Percentiles rank a stretch among this genome's conserved stretches.
Conservation (phyloP, 306 rosid genomes). For the Malus sylvestris region DNA sequence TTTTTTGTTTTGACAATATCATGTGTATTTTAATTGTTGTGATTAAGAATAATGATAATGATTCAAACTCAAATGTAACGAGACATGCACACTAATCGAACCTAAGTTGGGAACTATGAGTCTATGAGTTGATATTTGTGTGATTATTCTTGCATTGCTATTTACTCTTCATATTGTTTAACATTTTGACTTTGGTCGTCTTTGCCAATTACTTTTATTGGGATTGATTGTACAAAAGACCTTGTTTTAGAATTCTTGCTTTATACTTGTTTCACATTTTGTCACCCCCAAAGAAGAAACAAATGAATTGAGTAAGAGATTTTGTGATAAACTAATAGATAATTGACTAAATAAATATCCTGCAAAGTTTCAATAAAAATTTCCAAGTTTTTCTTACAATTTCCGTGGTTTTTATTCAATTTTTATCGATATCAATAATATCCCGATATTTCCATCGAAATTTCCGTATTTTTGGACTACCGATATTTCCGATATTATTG, state of each 20-base stretch:
- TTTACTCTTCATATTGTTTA: background rate
- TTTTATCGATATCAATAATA: too few species aligned
- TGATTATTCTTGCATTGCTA: background rate
- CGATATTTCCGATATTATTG: too few species aligned
- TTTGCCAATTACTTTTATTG: background rate
- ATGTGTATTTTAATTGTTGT: too few species aligned
- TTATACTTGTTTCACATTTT: slow-evolving; percentile 10
- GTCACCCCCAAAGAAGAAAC: slow-evolving; percentile 21
- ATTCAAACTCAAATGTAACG: background rate
- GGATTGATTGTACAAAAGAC: background rate
- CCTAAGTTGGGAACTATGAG: background rate
- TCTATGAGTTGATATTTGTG: background rate
- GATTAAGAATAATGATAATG: background rate
- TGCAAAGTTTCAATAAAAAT: too few species aligned
- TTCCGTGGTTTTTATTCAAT: too few species aligned
- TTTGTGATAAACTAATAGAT: too few species aligned
- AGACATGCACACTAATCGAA: background rate
- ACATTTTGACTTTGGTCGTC: background rate
- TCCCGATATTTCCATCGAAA: too few species aligned
- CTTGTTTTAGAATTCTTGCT: slow-evolving; percentile 29
- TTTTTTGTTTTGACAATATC: too few species aligned
- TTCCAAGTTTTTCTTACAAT: too few species aligned
- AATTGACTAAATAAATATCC: too few species aligned
- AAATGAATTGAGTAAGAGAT: slow-evolving; percentile 5
- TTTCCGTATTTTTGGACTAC: too few species aligned